These are phyloP conservation scores for Furcasterigmium furcatum DNA, from an alignment of 2,329 filamentous ascomycete genomes.

Conservation along the genomic window DNA sequence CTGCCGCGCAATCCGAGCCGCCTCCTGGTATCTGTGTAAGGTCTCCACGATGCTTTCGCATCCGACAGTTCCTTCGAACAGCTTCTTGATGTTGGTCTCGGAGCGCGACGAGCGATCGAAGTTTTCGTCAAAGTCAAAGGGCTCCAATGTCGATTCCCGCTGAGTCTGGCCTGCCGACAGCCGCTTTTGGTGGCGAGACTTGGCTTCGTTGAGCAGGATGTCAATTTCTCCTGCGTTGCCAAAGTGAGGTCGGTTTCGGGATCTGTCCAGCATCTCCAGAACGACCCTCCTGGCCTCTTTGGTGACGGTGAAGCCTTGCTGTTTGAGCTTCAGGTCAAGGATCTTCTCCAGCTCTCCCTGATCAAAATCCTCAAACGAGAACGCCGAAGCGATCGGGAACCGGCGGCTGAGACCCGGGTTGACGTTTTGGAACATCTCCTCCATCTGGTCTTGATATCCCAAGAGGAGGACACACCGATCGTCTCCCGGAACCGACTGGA, in stretches of 20 bases:
- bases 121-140: slow-evolving; percentile 55
- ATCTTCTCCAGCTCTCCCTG: slow-evolving; percentile 56
- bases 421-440: slow-evolving; percentile 68
- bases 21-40: slow-evolving; percentile 52
- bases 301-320: slow-evolving; percentile 50
- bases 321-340: slow-evolving; percentile 58
- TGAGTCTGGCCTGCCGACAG: slow-evolving; percentile 3
- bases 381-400: slow-evolving; percentile 62
- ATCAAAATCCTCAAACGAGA: slow-evolving; percentile 66
- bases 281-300: slow-evolving; percentile 49
- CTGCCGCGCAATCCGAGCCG: slow-evolving; percentile 45
- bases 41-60: slow-evolving; percentile 50
- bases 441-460: slow-evolving; percentile 69
- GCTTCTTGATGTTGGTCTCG: slow-evolving; percentile 42
- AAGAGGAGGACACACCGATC: slow-evolving; percentile 70
- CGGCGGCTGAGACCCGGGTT: slow-evolving; percentile 68
- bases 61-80: slow-evolving; percentile 60
- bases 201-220: slow-evolving; percentile 47
- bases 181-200: slow-evolving; percentile 23
- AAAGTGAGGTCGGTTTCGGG: slow-evolving; percentile 62
- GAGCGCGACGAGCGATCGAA: slow-evolving; percentile 48
- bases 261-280: slow-evolving; percentile 56
- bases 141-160: slow-evolving; percentile 20
- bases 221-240: slow-evolving; percentile 76
- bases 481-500: slow-evolving; percentile 67